phyloP scores from a whole-genome alignment of 192 early-diverging fungal species.

The Umbelopsis ramanniana region DNA sequence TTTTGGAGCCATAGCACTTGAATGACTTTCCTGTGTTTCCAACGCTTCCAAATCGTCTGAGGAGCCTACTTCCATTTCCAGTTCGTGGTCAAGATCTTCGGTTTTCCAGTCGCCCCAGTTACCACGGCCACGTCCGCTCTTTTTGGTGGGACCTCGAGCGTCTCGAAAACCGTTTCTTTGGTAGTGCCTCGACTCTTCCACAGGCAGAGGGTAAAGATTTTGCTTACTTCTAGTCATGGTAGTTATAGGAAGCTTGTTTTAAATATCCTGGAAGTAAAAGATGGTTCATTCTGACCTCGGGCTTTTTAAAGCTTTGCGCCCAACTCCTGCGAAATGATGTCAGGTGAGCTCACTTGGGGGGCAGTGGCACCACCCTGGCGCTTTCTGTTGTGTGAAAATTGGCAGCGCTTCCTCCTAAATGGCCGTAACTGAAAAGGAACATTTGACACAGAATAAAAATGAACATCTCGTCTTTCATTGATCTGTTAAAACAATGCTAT shows the following conservation, averaged over 20 bases:
- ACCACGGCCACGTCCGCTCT: constrained; percentile 16
- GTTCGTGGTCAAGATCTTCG: not conserved
- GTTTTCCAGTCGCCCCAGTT: constrained; percentile 1
- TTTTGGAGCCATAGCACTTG: not conserved
- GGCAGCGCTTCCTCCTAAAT: too few relatives aligned
- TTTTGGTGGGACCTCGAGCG: constrained; percentile 12
- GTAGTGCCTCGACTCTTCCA: constrained; percentile 13
- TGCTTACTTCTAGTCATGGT: constrained; percentile 21
- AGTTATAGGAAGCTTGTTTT: not conserved
- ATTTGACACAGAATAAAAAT: too few relatives aligned
- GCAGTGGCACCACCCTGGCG: not conserved
- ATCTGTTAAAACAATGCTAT: too few relatives aligned
- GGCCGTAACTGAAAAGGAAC: too few relatives aligned
- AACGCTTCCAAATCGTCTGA: not conserved
- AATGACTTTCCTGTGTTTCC: not conserved
- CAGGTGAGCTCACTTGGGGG: constrained; percentile 17
- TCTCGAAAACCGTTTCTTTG: not conserved
- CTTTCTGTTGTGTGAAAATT: not conserved
- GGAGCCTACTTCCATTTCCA: constrained; percentile 4
- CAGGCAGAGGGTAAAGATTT: constrained; percentile 29
- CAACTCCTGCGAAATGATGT: constrained; percentile 20
- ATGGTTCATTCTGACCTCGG: not conserved
- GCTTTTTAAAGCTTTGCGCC: constrained; percentile 1
- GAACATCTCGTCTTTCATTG: too few relatives aligned
- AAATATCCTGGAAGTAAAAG: not conserved